A percentile compares a stretch with the other conserved stretches of the same genome.
These are phyloP conservation scores for Polytrichum formosum DNA, from an alignment of 225 moss, liverwort and hornwort genomes.

Conservation along the genomic window DNA sequence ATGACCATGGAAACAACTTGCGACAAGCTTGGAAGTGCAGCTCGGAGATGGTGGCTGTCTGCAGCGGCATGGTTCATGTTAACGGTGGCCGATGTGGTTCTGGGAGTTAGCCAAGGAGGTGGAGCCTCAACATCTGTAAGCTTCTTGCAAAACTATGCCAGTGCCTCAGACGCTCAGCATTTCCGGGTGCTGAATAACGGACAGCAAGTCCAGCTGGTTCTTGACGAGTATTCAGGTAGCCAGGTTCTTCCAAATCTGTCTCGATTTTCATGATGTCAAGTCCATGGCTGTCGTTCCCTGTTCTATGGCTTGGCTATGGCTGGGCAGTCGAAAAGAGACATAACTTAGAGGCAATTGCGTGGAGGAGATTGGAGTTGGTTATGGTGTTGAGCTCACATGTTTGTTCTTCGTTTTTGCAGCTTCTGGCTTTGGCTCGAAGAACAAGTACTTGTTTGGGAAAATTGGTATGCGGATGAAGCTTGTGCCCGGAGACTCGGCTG, in stretches of 20 bases:
- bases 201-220: conserved; percentile 39
- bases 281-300: no score
- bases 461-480: conserved; percentile 52
- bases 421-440: conserved; percentile 45
- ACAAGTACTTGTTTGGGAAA: conserved; percentile 67
- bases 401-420: conserved; percentile 11
- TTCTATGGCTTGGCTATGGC: no score
- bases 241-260: no score
- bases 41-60: background rate
- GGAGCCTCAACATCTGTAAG: conserved; percentile 5
- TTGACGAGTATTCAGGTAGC: conserved; percentile 36
- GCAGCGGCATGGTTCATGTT: conserved; percentile 6
- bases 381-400: background rate
- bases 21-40: background rate
- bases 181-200: conserved; percentile 39
- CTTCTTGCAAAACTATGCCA: conserved; percentile 37
- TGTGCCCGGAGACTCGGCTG: conserved; percentile 60
- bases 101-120: conserved; percentile 18
- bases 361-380: no score
- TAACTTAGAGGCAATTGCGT: no score
- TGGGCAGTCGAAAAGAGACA: no score
- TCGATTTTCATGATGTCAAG: no score
- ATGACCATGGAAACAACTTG: background rate
- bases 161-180: conserved; percentile 40
- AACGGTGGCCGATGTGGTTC: conserved; percentile 4